Evolutionary conservation across 2,329 filamentous ascomycete species (phyloP).

Genomic region (Alternaria gansuensis): DNA sequence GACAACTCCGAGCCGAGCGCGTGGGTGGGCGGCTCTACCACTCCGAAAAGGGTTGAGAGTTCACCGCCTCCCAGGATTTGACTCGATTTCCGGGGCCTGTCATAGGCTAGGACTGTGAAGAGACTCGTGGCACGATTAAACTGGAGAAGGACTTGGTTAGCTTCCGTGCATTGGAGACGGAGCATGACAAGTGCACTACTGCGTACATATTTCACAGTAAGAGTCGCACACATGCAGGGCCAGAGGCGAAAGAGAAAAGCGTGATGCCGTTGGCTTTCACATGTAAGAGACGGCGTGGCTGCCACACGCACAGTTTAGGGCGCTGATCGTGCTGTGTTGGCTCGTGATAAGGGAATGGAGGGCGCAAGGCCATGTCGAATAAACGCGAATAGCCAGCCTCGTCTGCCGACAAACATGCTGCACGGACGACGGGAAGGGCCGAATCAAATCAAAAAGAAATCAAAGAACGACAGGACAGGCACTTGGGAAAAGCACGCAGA

Average conservation of each 20-base stretch:
- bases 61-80: conserved; percentile 40
- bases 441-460: conserved; percentile 35
- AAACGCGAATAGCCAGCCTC: conserved; percentile 42
- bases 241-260: conserved; percentile 22
- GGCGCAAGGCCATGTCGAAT: conserved; percentile 34
- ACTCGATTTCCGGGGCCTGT: conserved; percentile 29
- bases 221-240: conserved; percentile 22
- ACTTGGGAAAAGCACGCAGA: conserved; percentile 23
- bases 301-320: conserved; percentile 21
- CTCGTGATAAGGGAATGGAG: conserved; percentile 37
- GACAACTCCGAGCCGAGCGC: conserved; percentile 27
- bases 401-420: conserved; percentile 30
- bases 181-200: conserved; percentile 32
- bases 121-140: conserved; percentile 38
- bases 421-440: conserved; percentile 41
- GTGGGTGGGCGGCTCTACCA: conserved; percentile 34
- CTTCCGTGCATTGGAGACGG: conserved; percentile 21
- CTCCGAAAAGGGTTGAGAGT: conserved; percentile 26
- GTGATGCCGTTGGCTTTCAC: conserved; percentile 43
- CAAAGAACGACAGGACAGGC: conserved; percentile 35
- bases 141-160: conserved; percentile 30
- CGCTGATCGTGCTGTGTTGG: conserved; percentile 33
- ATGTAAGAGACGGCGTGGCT: conserved; percentile 29
- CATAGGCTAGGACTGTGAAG: conserved; percentile 24
- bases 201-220: conserved; percentile 28